Conservation (phyloP, 768 basidiomycete genomes). For the Phallus indusiatus region DNA sequence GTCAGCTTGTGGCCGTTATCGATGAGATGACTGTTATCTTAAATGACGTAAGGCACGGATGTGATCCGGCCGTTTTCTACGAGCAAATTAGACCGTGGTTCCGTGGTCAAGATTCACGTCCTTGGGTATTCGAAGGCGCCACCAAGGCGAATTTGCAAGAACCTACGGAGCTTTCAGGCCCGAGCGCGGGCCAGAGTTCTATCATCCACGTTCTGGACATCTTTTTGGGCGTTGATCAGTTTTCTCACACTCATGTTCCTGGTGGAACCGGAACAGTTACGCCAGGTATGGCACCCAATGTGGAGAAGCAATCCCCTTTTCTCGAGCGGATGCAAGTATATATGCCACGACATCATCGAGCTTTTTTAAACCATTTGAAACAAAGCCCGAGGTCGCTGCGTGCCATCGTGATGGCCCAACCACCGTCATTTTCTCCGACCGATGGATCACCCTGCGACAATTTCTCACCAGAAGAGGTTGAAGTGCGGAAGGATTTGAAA, state of each 20-base stretch:
- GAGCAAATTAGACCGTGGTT: conserved; percentile 74
- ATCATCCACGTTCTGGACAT: conserved; percentile 66
- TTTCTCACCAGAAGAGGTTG: not conserved
- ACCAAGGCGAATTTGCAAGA: conserved; percentile 30
- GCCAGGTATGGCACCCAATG: conserved; percentile 6
- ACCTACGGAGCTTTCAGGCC: conserved; percentile 58
- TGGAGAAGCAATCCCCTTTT: conserved; percentile 28
- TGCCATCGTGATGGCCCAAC: conserved; percentile 33
- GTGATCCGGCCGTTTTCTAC: conserved; percentile 68
- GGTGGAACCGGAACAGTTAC: not conserved
- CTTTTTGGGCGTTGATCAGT: conserved; percentile 61
- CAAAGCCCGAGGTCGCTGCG: conserved; percentile 53
- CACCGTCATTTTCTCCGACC: conserved; percentile 2
- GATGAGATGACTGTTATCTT: conserved; percentile 53
- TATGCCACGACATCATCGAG: conserved; percentile 75
- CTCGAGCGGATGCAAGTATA: conserved; percentile 68
- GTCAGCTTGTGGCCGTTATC: conserved; percentile 53
- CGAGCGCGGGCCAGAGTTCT: conserved; percentile 76
- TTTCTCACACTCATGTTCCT: conserved; percentile 22
- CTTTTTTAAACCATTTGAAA: conserved; percentile 63
- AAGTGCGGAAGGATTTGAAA: conserved; percentile 22
- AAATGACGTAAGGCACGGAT: conserved; percentile 53
- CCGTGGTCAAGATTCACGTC: conserved; percentile 53
- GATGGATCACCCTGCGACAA: conserved; percentile 9
- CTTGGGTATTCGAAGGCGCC: conserved; percentile 55